These are phyloP conservation scores for Cucurbita argyrosperma DNA, from an alignment of 306 rosid genomes.

Conservation along the genomic window DNA sequence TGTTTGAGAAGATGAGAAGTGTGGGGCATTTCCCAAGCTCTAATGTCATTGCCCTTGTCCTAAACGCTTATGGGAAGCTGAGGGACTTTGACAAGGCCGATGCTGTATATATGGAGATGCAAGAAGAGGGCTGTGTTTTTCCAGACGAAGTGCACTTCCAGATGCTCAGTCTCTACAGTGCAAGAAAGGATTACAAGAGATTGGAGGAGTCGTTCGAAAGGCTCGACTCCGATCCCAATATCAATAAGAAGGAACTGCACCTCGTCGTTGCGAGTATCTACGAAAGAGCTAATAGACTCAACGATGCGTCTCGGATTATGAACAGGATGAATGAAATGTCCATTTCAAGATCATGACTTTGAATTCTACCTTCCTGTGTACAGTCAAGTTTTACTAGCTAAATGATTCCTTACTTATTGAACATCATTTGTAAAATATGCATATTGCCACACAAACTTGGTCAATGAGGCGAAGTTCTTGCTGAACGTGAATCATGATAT, in stretches of 20 bases:
- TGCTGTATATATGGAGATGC: conserved; percentile 58
- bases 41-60: conserved; percentile 63
- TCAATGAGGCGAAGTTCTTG: background rate
- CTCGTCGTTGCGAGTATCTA: conserved; percentile 67
- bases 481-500: background rate
- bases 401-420: background rate
- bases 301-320: conserved; percentile 67
- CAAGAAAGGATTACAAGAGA: conserved; percentile 43
- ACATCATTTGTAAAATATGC: background rate
- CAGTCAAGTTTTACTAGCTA: background rate
- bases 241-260: conserved; percentile 80
- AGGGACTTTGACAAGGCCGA: conserved; percentile 70
- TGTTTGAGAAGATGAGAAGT: conserved; percentile 72
- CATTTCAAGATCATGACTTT: conserved; percentile 2
- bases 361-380: background rate
- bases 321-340: conserved; percentile 35
- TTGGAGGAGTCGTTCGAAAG: conserved; percentile 54
- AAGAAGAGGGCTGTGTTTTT: conserved; percentile 67
- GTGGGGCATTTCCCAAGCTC: conserved; percentile 75
- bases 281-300: conserved; percentile 60
- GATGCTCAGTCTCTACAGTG: conserved; percentile 70
- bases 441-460: background rate
- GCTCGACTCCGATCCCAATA: conserved; percentile 57
- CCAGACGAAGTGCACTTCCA: conserved; percentile 81
- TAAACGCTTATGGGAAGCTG: conserved; percentile 78